Conservation (phyloP, 257 asterid genomes). For the Rhazya stricta region DNA sequence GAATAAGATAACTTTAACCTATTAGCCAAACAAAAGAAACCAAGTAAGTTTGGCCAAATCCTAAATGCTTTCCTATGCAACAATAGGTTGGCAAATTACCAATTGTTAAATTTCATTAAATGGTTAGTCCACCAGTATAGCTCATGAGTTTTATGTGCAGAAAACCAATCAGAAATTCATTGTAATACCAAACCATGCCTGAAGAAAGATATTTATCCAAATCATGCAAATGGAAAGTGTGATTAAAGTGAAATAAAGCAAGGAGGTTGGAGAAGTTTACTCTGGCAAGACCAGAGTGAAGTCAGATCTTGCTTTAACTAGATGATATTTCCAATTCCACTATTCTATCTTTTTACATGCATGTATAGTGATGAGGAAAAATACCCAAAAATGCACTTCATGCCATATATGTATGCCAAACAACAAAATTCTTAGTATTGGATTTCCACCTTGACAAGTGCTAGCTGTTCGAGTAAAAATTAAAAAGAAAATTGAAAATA, state of each 20-base stretch:
- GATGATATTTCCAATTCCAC: background rate
- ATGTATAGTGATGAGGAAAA: background rate
- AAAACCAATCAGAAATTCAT: background rate
- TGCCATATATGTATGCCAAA: background rate
- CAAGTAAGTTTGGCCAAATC: slow-evolving; percentile 5
- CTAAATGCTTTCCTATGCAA: background rate
- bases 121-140: background rate
- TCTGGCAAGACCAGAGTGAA: background rate
- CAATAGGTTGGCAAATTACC: background rate
- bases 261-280: background rate
- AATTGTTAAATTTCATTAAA: background rate
- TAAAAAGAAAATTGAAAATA: no score
- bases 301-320: slow-evolving; percentile 1
- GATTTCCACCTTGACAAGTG: background rate
- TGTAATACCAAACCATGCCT: background rate
- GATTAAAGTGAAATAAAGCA: background rate
- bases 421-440: background rate
- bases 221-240: background rate
- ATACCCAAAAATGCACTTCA: background rate
- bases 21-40: slow-evolving; percentile 20
- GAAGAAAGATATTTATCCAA: background rate
- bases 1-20: slow-evolving; percentile 88
- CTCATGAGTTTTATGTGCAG: background rate
- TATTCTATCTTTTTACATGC: background rate
- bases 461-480: background rate